Base-by-base conservation (phyloP, 768 basidiomycete genomes). In the Pluteus cervinus region DNA sequence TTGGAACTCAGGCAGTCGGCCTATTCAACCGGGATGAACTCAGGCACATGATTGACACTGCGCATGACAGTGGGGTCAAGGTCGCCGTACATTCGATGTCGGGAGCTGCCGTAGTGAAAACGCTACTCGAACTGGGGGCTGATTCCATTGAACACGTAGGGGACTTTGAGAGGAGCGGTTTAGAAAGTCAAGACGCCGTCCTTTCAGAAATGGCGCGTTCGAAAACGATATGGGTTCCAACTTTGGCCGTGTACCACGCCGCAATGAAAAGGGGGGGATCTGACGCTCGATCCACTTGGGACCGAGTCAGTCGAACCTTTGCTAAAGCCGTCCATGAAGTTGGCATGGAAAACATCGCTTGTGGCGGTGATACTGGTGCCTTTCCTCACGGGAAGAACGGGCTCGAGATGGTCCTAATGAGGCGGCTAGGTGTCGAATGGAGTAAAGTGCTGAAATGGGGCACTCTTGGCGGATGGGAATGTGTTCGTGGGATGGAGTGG, bases 281-380 rank as follows among this genome's bases (percentile, higher is more conserved):
- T 2, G 40, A 43, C 5, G 34, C 37, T 14, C 15, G 47, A 30
- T 52, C 41, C 8, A 29, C 41, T 5, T 79, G 74, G 76, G 60
- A 60, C 36, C 46, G 42, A 24, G 60, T 60, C 4, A 44, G 47
- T 24, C 43, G 42, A 7, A 62, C 65, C 4, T 81, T 84, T 59
- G 46, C 56, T 36, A 53, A 56, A 4, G 76, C 69, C 15, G 43
- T 37, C 28, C 46, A 34, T 5, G 55, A 56, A 29, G 47, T 54
- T 3, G 66, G 63, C 0, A 57, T 69, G 44, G 64, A 70, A 7
- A 63, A 66, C 37, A 65, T 82, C 36, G 76, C 76, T 5, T 75
- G 73, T 49, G 79, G 79, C 5, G 77, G 79, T 1, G 77, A 82
- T 53, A 82, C 79, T 2, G 80, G 79, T 7, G 68, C 70, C 2